Percentiles rank a stretch among this genome's conserved stretches.
Evolutionary conservation across 805 yeast species (phyloP).

Genomic region (Candida nitratophila): DNA sequence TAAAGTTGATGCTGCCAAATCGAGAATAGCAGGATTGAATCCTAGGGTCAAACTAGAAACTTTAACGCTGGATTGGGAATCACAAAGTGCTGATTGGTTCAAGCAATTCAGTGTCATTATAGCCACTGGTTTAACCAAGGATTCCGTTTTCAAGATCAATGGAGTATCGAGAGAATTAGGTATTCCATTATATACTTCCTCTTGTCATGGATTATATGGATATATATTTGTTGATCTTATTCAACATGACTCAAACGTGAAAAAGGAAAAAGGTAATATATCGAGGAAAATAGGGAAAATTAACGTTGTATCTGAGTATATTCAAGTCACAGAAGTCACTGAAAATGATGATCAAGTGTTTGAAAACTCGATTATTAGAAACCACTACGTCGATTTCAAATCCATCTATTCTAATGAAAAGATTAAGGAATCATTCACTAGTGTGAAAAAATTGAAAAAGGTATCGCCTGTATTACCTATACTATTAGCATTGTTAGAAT

Average conservation of each 20-base stretch:
- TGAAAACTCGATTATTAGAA: constrained; percentile 32
- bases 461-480: constrained; percentile 54
- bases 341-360: constrained; percentile 26
- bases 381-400: constrained; percentile 29
- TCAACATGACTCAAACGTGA: constrained; percentile 47
- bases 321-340: constrained; percentile 29
- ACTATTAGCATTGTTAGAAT: constrained; percentile 51
- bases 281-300: constrained; percentile 47
- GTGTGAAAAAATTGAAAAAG: constrained; percentile 34
- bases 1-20: constrained; percentile 48
- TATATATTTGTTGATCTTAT: constrained; percentile 75
- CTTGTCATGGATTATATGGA: constrained; percentile 76
- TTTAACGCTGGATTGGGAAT: constrained; percentile 27
- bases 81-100: constrained; percentile 32
- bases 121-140: constrained; percentile 54
- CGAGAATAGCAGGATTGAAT: constrained; percentile 65
- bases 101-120: constrained; percentile 61
- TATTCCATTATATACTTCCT: constrained; percentile 63
- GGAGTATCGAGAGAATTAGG: constrained; percentile 43
- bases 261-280: constrained; percentile 40
- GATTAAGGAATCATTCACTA: constrained; percentile 15
- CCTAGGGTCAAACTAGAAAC: constrained; percentile 60
- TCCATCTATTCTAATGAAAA: constrained; percentile 32
- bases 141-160: constrained; percentile 43
- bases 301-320: constrained; percentile 34